Evolutionary conservation across 2,329 filamentous ascomycete species (phyloP), one percentile per base, ranked within the genome.

Genomic region (Chaetoscypha palmicola): DNA sequence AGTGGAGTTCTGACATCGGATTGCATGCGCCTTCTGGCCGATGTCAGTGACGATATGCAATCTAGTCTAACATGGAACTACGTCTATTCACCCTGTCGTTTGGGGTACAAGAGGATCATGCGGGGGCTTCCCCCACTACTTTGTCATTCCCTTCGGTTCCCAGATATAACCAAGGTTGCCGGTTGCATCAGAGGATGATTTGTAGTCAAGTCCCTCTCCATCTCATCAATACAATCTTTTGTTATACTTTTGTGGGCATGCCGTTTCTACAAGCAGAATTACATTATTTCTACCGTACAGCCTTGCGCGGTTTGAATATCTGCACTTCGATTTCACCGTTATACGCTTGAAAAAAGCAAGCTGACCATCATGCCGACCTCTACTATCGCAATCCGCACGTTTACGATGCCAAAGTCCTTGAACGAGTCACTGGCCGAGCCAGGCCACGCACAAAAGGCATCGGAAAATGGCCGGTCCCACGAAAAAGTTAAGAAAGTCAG

Each of bases 201-300:
- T 23, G 5, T 3, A 34, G 11, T 33, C 10, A 20, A 31, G 38
- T 30, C 41, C n/a, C 28, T 21, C 35, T 16, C 20, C 43, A 30
- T 40, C 32, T 47, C 19, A 26, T 22, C 17, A 14, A 17, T 28
- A 45, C 21, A 23, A 21, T 14, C 17, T 38, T 31, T 22, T 20
- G 4, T 33, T 24, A 20, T 41, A 37, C n/a, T 46, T 45, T 23
- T 43, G 43, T 55, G 47, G 53, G 49, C 38, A 94, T 94, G 86
- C 85, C 85, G 72, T 67, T 74, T 58, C 91, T 87, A 66, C 94
- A 92, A 73, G 85, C 24, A 28, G 38, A 94, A 67, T 94, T 86
- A 61, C 87, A 94, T 65, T 94, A 94, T 69, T 94, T 94, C 69
- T 92, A 86, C 72, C 86, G 86, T 72, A 94, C 83, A 66, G 85